Base-by-base conservation (phyloP, 805 yeast genomes). In the Barnettozyma botsteinii region DNA sequence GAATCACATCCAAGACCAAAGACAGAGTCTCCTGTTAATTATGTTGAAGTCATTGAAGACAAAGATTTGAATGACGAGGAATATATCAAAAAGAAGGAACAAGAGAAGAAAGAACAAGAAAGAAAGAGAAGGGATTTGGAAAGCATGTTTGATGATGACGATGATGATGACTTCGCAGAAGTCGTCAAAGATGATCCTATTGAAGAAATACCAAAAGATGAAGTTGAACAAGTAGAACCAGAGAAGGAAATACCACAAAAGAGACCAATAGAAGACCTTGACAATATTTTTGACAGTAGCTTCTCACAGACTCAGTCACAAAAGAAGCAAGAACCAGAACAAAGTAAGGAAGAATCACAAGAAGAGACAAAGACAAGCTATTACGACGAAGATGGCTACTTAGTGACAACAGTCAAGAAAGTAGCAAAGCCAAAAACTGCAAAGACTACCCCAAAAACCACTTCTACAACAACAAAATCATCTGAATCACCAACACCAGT, bases 341-440 rank as follows among this genome's bases (percentile, higher is more conserved):
- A 40, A 9, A 26, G 22, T 5, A 43, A 31, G 24, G 47, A 29
- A n/a, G 40, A 35, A 6, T 6, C 48, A 15, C 29, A 37, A 10
- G 43, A 47, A 23, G 51, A 44, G 5, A 33, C 34, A 18, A 28
- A 45, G 5, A 48, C 53, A 20, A 52, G 49, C 8, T 59, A 56
- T 40, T 60, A 64, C 19, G 80, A 73, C 45, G 77, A 70, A 28
- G 79, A 74, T 38, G 80, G 79, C 1, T 75, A 66, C 49, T 57
- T 71, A 18, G 68, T 72, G 0, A 67, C 75, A 3, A 50, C 55
- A 41, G 52, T 48, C 30, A 48, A 44, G 14, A 51, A 46, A 24
- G 21, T 48, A 18, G 50, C 41, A 7, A 42, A 46, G 35, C 31
- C 54, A 24, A 50, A 42, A 28, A 31, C 46, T 3, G 36, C 35